phyloP scores from a whole-genome alignment of 1,284 basidiomycete genomes.

The Ustilago xerochloae region DNA sequence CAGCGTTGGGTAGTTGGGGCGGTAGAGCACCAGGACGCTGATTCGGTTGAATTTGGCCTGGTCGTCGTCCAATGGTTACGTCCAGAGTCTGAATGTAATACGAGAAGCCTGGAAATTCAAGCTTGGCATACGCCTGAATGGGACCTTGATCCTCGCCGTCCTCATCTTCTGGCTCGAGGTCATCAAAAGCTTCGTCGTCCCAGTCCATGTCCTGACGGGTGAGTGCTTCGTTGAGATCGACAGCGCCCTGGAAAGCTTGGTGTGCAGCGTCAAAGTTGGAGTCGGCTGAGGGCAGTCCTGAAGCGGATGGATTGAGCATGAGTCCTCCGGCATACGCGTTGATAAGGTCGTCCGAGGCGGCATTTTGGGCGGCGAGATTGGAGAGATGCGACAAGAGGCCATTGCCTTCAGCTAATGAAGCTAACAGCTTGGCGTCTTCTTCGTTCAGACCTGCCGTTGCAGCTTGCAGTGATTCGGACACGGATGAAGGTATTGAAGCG shows the following conservation, averaged over 20 bases:
- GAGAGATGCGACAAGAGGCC: conserved; percentile 41
- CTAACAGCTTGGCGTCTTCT: conserved; percentile 55
- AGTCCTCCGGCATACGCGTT: conserved; percentile 20
- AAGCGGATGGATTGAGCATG: conserved; percentile 20
- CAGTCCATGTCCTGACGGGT: conserved; percentile 40
- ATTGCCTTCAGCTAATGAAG: conserved; percentile 47
- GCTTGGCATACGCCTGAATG: conserved; percentile 90
- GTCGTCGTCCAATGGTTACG: conserved; percentile 76
- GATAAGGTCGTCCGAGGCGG: conserved; percentile 21
- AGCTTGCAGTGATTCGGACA: conserved; percentile 24
- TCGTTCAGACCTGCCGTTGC: conserved; percentile 43
- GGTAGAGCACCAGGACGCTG: conserved; percentile 27
- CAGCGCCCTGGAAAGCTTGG: conserved; percentile 34
- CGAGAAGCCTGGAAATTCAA: conserved; percentile 89
- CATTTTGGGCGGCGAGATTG: conserved; percentile 30
- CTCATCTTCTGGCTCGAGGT: conserved; percentile 41
- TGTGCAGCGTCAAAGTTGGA: conserved; percentile 15
- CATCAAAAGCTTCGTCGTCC: conserved; percentile 42
- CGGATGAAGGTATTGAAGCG: conserved; percentile 8
- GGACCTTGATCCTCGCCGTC: conserved; percentile 55
- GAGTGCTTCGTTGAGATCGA: conserved; percentile 49
- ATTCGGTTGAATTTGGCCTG: conserved; percentile 55
- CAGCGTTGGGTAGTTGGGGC: conserved; percentile 46
- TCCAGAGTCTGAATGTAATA: conserved; percentile 85
- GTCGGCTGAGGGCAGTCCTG: neutral